Percentiles rank a stretch among this genome's conserved stretches.
Conservation (phyloP, 2,329 filamentous ascomycete genomes). For the Periconia digitata region DNA sequence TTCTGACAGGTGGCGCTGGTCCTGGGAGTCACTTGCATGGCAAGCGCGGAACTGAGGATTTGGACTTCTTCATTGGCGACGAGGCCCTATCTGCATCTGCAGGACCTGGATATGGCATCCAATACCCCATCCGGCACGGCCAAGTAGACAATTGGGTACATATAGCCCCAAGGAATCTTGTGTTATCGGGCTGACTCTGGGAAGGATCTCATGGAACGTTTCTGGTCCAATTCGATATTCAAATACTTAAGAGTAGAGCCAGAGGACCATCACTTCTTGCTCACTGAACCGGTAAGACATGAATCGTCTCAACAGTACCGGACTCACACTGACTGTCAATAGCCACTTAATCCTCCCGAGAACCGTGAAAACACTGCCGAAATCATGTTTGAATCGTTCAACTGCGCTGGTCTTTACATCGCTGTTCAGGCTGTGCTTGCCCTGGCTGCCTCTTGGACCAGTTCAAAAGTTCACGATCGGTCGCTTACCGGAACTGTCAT, state of each 20-base stretch:
- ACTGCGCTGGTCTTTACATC: slow-evolving; percentile 98
- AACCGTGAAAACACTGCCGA: slow-evolving; percentile 99
- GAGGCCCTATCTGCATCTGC: slow-evolving; percentile 83
- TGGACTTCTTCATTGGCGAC: slow-evolving; percentile 99
- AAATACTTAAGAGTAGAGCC: slow-evolving; percentile 98
- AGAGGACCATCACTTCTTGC: slow-evolving; percentile 96
- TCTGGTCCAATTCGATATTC: slow-evolving; percentile 99
- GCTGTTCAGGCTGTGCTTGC: slow-evolving; percentile 97
- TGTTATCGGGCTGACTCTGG: slow-evolving; percentile 14
- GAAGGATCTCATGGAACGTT: slow-evolving; percentile 97
- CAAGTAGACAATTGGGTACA: slow-evolving; percentile 98
- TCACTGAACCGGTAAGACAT: slow-evolving; percentile 84
- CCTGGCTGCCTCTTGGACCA: slow-evolving; percentile 96
- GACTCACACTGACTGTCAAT: slow-evolving; percentile 15
- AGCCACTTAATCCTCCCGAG: slow-evolving; percentile 97
- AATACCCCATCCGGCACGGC: slow-evolving; percentile 96
- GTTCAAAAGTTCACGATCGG: slow-evolving; percentile 93
- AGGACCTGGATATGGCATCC: slow-evolving; percentile 90
- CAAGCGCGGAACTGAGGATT: slow-evolving; percentile 94
- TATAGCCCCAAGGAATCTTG: neutral
- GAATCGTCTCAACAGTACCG: slow-evolving; percentile 3
- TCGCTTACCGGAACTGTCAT: slow-evolving; percentile 97
- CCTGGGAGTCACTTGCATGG: slow-evolving; percentile 77
- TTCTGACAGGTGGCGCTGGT: slow-evolving; percentile 87
- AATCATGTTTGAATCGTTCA: slow-evolving; percentile 99